Evolutionary conservation across 257 asterid species (phyloP).

Genomic region (Lycium barbarum): DNA sequence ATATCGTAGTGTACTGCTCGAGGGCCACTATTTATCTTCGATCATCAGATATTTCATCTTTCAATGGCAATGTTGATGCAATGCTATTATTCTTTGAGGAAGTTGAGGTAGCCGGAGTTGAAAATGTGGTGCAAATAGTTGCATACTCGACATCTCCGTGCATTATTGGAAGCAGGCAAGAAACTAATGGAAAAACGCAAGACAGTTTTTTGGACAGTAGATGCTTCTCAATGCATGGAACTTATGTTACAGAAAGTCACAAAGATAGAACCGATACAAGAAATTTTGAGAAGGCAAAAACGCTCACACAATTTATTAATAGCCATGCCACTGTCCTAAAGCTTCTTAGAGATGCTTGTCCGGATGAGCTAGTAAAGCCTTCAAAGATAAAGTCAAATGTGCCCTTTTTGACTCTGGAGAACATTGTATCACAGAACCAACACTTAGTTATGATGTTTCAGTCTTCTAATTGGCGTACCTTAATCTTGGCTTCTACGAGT

Average conservation of each 20-base stretch:
- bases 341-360: slow-evolving; percentile 38
- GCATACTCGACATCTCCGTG: slow-evolving; percentile 48
- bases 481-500: slow-evolving; percentile 28
- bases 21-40: slow-evolving; percentile 57
- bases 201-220: slow-evolving; percentile 71
- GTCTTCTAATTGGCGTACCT: slow-evolving; percentile 39
- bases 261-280: slow-evolving; percentile 32
- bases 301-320: slow-evolving; percentile 48
- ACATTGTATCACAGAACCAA: too few relatives aligned
- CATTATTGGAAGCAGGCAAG: slow-evolving; percentile 57
- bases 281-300: slow-evolving; percentile 51
- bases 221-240: slow-evolving; percentile 61
- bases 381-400: too few relatives aligned
- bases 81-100: too few relatives aligned
- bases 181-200: slow-evolving; percentile 45
- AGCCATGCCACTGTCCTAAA: slow-evolving; percentile 37
- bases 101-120: too few relatives aligned
- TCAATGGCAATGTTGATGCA: too few relatives aligned
- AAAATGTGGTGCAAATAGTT: too few relatives aligned
- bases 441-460: slow-evolving; percentile 31
- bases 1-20: slow-evolving; percentile 56
- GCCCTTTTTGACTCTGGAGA: too few relatives aligned
- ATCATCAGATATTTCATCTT: slow-evolving; percentile 36
- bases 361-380: slow-evolving; percentile 33
- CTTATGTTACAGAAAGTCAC: slow-evolving; percentile 41